Base-by-base conservation (phyloP, 139 green algal species). In the Parachlorella kessleri region DNA sequence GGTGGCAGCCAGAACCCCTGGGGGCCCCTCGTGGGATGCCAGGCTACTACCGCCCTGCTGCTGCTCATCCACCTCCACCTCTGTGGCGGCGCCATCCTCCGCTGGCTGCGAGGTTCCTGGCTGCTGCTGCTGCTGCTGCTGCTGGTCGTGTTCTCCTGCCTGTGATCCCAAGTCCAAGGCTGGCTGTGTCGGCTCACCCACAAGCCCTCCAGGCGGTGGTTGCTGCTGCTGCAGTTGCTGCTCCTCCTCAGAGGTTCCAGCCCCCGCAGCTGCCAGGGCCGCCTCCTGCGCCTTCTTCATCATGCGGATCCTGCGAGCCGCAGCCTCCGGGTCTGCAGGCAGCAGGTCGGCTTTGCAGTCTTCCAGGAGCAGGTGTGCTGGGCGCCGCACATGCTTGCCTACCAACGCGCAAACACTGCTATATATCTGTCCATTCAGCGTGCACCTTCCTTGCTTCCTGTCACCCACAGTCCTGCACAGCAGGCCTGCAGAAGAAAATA, bases 141-240 rank as follows among this genome's bases (percentile, higher is more conserved):
- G 41, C 10, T 14, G 10, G 66, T 42, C 6, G 5, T 30, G 33
- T 30, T 14, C 59, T 30, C 3, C 14, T n/a, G 14, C 8, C 59
- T 68, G 26, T 30, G 59, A 3, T 30, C 5, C 30, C 65, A 41
- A 30, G 32, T 77, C 53, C 76, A 77, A 68, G 26, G 83, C 26
- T 38, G 79, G 77, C 74, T 87, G 48, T 18, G 10, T 59, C 48
- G 48, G 10, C 48, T 10, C 48, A 76, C 7, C n/a, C n/a, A n/a
- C n/a, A n/a, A n/a, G n/a, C n/a, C n/a, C n/a, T n/a, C n/a, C n/a
- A n/a, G n/a, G n/a, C 48, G 21, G 48, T 28, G 83, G 73, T 65
- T 87, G 72, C 30, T 80, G 39, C 66, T 81, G 63, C 63, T 79
- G 9, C 37, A 76, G 14, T 6, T 73, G 64, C 66, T 79, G 55